These are phyloP conservation scores for Pyrus pyrifolia DNA, from an alignment of 306 rosid genomes.

Conservation along the genomic window DNA sequence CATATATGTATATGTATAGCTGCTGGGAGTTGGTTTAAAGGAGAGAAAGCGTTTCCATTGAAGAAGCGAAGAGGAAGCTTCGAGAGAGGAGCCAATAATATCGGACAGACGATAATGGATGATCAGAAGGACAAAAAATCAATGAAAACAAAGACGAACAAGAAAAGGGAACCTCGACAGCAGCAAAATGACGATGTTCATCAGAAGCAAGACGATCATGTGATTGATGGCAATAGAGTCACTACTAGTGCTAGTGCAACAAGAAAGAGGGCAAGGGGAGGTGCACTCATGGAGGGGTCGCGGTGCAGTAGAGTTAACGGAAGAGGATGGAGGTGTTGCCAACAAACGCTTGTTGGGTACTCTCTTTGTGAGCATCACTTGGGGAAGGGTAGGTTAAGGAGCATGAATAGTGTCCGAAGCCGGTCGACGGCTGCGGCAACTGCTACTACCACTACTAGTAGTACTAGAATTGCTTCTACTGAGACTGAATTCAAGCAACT, in stretches of 20 bases:
- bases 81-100: constrained; percentile 4
- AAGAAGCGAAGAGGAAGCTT: constrained; percentile 67
- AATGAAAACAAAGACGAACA: constrained; percentile 34
- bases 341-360: constrained; percentile 93
- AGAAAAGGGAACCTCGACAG: constrained; percentile 27
- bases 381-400: constrained; percentile 84
- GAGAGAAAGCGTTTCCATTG: constrained; percentile 62
- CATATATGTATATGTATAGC: background rate
- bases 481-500: background rate
- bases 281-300: constrained; percentile 81
- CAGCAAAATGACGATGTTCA: background rate
- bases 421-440: constrained; percentile 20
- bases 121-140: constrained; percentile 12
- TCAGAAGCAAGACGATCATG: background rate
- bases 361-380: constrained; percentile 95
- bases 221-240: background rate
- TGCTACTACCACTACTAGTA: background rate
- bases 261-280: constrained; percentile 43
- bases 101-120: background rate
- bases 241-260: background rate
- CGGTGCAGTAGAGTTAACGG: constrained; percentile 99
- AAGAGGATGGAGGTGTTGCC: constrained; percentile 93
- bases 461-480: background rate
- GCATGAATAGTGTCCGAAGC: constrained; percentile 73
- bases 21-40: constrained; percentile 53